Base-by-base conservation (phyloP, 768 basidiomycete species). In the Crassisporium funariophilum region DNA sequence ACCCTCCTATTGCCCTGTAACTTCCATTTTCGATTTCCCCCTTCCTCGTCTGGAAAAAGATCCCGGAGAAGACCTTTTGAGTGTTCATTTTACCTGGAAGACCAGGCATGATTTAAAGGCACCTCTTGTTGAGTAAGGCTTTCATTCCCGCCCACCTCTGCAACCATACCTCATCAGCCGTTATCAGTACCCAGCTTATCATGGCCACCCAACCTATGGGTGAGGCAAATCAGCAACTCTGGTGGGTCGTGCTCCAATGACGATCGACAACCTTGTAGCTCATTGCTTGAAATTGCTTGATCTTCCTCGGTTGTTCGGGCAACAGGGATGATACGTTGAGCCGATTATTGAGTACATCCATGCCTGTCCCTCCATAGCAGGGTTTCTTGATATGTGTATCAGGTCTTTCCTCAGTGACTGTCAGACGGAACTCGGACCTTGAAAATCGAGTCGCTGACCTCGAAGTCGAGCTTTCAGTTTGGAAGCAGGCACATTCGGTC, bases 401-500 rank as follows among this genome's bases (percentile, higher is more conserved):
- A 88, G 87, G 75, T 60, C 76, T 88, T 45, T 86, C 86, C 31
- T 72, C 73, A 29, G 71, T 74, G 36, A 88, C 86, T 11, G 62
- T 86, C 55, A 78, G 82, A 57, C 77, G 79, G 36, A 86, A 87
- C 58, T 61, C 69, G 35, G 80, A 82, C 53, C 72, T 90, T 15
- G 84, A 87, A 66, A 74, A 69, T 39, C 77, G 82, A 47, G 76
- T 88, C 38, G 70, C 76, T 24, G 84, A 86, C 54, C 74, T 89
- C 34, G 85, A 88, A 61, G 68, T 81, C 33, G 86, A 90, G 65
- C 69, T 88, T 20, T 69, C 72, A 15, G 78, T 84, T 19, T 86
- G 84, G 83, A 86, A 85, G 64, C 79, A 80, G 57, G 86, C 85
- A 17, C 84, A 86, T 60, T 69, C 83, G 12, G 74, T 74, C 35